Percentiles rank a stretch among this genome's conserved stretches.
Evolutionary conservation across 1,284 basidiomycete species (phyloP).

Genomic region (Ustilago lituana): DNA sequence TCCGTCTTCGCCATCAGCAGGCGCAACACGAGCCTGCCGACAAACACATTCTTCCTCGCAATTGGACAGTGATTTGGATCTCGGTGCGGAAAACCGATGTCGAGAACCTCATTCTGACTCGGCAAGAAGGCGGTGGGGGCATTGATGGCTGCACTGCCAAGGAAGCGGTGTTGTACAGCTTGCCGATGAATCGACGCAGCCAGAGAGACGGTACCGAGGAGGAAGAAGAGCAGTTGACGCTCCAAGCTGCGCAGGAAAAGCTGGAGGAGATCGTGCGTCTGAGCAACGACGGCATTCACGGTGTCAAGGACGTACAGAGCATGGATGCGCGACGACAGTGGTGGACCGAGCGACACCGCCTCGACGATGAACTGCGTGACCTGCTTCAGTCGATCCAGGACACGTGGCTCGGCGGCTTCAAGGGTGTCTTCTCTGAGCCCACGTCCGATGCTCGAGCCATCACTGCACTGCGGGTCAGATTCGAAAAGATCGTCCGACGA

Average conservation of each 20-base stretch:
- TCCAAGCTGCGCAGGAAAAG: conserved; percentile 79
- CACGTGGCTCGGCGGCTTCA: conserved; percentile 97
- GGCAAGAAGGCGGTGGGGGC: conserved; percentile 71
- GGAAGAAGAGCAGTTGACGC: conserved; percentile 75
- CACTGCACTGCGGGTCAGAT: conserved; percentile 33
- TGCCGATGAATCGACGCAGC: conserved; percentile 82
- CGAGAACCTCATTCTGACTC: conserved; percentile 82
- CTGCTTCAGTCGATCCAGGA: conserved; percentile 88
- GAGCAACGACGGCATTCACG: conserved; percentile 80
- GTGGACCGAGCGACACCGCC: conserved; percentile 82
- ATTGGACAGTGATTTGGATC: conserved; percentile 88
- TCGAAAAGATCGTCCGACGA: conserved; percentile 45
- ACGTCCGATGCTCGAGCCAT: conserved; percentile 22
- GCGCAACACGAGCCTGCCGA: conserved; percentile 23
- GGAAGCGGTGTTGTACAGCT: conserved; percentile 73
- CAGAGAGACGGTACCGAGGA: conserved; percentile 75
- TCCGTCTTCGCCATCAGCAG: conserved; percentile 36
- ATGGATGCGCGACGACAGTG: conserved; percentile 75
- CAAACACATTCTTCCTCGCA: conserved; percentile 72
- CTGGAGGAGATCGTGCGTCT: conserved; percentile 79
- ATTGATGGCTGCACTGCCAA: conserved; percentile 34
- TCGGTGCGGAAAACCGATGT: conserved; percentile 71
- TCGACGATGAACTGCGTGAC: conserved; percentile 80
- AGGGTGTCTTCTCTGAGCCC: conserved; percentile 68
- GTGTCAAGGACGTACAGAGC: conserved; percentile 77